These are phyloP conservation scores for Citrullus colocynthis DNA, from an alignment of 306 rosid species.

Conservation along the genomic window DNA sequence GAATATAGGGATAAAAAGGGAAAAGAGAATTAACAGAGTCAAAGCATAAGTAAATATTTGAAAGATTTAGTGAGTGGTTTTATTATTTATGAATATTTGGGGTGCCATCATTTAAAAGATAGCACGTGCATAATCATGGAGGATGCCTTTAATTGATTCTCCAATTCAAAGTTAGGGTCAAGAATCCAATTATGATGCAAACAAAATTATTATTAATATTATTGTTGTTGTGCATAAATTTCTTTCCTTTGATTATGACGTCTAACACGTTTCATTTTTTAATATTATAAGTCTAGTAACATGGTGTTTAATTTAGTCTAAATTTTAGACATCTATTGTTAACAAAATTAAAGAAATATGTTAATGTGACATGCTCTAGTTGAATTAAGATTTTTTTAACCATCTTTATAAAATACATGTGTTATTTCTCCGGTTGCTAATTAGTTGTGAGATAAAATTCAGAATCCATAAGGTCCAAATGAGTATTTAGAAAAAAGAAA, in stretches of 20 bases:
- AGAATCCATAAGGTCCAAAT: too few relatives aligned
- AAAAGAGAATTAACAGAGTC: neutral
- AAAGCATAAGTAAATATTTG: neutral
- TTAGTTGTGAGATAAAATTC: too few relatives aligned
- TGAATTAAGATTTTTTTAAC: too few relatives aligned
- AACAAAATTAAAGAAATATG: too few relatives aligned
- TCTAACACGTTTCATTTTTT: neutral
- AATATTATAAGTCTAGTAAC: too few relatives aligned
- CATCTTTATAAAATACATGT: too few relatives aligned
- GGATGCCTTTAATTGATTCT: constrained; percentile 9
- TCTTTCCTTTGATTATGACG: constrained; percentile 3
- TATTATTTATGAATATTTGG: neutral
- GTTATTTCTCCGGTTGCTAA: too few relatives aligned
- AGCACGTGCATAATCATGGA: constrained; percentile 36
- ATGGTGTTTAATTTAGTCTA: too few relatives aligned
- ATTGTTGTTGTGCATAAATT: neutral
- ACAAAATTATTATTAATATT: neutral
- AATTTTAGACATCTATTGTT: too few relatives aligned
- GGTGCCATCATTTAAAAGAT: constrained; percentile 22
- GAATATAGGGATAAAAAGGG: too few relatives aligned
- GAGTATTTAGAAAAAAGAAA: too few relatives aligned
- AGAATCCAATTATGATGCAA: constrained; percentile 15
- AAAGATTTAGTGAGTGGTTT: neutral
- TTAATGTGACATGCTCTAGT: too few relatives aligned
- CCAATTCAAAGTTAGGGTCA: constrained; percentile 3